Base-by-base conservation (phyloP, 179 eudicot species). In the Silene vulgaris region DNA sequence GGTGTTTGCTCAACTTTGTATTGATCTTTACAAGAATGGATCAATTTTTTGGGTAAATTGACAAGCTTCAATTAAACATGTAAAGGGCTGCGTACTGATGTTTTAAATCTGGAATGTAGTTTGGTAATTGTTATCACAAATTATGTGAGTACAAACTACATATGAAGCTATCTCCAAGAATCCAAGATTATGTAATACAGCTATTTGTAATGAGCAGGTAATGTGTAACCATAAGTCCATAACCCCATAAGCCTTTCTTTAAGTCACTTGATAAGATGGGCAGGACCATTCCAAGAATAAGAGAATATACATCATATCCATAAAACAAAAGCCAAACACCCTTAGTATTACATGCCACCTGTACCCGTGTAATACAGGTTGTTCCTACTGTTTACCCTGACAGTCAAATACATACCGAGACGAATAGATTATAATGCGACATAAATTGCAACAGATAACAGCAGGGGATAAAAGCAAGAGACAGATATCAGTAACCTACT, bases 401-500 rank as follows among this genome's bases (percentile, higher is more conserved):
- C 35, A 21, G 66, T 62, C 66, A 62, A 21, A 62, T 14, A 60
- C 50, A 74, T 69, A 50, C 45, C 29, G 35, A 26, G 60, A 50
- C 26, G 16, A 62, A 14, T 26, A n/a, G 60, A 50, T 70, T 9
- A 62, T 14, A 43, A n/a, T 67, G 16, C 19, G 45, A n/a, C 26
- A 60, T 7, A 43, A 7, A 65, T n/a, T 72, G 68, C 13, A 52
- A 43, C 14, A 73, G 48, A 71, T 57, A 79, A 76, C 50, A 17
- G 12, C 50, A 7, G 66, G 2, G 60, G 74, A 20, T n/a, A 54
- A 21, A 56, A 64, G 50, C 57, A 73, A 65, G 68, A 79, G 67
- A 71, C 60, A 71, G 78, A 70, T 48, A 75, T 68, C 8, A 76
- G 85, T 80, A 70, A 89, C 90, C 70, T 90, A 93, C 98, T 76